Percentiles rank a stretch among this genome's conserved stretches.
phyloP scores from a whole-genome alignment of 2,329 filamentous ascomycete genomes.

The Aspergillus tubingensis region DNA sequence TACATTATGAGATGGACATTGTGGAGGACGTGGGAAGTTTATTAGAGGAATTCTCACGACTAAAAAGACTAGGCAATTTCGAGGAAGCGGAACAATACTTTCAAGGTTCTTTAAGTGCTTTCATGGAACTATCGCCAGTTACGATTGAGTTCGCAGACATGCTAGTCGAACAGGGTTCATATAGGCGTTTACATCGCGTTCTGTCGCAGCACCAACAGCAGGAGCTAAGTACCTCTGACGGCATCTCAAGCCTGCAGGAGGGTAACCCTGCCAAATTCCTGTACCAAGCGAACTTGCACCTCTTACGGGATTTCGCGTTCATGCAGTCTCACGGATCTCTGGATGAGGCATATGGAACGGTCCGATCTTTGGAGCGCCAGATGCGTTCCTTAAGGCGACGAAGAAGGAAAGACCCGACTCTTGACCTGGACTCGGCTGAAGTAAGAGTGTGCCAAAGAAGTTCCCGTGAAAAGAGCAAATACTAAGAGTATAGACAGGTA shows the following conservation, averaged over 20 bases:
- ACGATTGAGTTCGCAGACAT: constrained; percentile 18
- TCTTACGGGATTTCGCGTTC: background rate
- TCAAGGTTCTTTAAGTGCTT: background rate
- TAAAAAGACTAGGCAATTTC: constrained; percentile 2
- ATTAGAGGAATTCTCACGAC: constrained; percentile 1
- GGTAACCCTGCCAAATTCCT: background rate
- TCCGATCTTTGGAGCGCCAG: background rate
- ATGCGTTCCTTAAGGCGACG: background rate
- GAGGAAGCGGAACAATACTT: background rate
- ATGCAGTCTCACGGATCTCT: background rate
- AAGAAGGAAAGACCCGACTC: background rate
- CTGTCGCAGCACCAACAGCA: background rate
- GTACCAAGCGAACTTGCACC: background rate
- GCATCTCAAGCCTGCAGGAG: background rate
- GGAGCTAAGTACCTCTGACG: too few species aligned
- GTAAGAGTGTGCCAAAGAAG: background rate
- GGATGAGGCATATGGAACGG: background rate
- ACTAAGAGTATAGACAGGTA: background rate
- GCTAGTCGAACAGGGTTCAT: constrained; percentile 17
- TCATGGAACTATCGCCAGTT: constrained; percentile 10
- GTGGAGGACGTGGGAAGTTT: background rate
- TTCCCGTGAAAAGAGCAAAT: background rate
- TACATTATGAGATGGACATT: background rate
- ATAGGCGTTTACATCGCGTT: background rate
- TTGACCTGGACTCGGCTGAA: background rate